Conservation (phyloP, 2,329 filamentous ascomycete species). For the Fusarium mundagurra region DNA sequence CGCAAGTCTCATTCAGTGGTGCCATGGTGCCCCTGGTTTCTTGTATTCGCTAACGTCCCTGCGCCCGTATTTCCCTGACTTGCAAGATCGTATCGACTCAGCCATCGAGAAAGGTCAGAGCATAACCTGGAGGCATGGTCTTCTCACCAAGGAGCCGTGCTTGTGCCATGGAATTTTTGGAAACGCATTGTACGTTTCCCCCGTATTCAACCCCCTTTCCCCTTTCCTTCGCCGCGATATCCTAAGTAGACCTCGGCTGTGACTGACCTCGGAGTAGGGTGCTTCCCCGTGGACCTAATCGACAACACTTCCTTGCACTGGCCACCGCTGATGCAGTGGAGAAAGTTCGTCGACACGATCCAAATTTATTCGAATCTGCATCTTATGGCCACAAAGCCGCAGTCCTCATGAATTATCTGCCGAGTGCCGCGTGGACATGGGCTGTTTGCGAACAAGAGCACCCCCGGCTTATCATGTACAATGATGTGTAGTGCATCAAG, state of each 20-base stretch:
- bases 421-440: constrained; percentile 53
- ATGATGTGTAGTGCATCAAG: constrained; percentile 44
- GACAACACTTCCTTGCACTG: constrained; percentile 67
- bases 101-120: constrained; percentile 62
- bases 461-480: constrained; percentile 51
- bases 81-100: constrained; percentile 62
- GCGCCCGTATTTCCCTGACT: constrained; percentile 62
- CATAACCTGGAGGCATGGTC: constrained; percentile 65
- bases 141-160: constrained; percentile 72
- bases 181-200: constrained; percentile 65
- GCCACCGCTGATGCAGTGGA: constrained; percentile 66
- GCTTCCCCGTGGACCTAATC: constrained; percentile 45
- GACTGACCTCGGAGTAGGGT: constrained; percentile 41
- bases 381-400: constrained; percentile 48
- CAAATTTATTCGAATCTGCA: constrained; percentile 50
- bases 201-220: constrained; percentile 50
- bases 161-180: constrained; percentile 73
- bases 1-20: constrained; percentile 68
- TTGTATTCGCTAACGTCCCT: constrained; percentile 67
- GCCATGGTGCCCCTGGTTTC: constrained; percentile 73
- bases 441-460: constrained; percentile 46
- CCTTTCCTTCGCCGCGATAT: constrained; percentile 47
- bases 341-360: constrained; percentile 48
- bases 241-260: constrained; percentile 21
- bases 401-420: constrained; percentile 48